Conservation (phyloP, 2,329 filamentous ascomycete genomes). For the Arthrobotrys sinensis region DNA sequence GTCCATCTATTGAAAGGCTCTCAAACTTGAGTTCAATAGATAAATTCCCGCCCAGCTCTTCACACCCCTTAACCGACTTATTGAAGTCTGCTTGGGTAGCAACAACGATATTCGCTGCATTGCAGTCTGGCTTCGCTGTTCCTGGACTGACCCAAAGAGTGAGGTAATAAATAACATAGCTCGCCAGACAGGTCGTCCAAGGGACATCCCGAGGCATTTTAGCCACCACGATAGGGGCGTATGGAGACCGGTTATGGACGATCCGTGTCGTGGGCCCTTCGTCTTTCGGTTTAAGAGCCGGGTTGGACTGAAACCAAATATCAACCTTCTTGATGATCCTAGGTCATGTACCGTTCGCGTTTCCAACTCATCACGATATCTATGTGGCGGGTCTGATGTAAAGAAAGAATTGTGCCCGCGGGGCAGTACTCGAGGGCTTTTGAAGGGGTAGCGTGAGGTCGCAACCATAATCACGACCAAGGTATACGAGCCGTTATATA, state of each 20-base stretch:
- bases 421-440: no score
- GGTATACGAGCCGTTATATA: no score
- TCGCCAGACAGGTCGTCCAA: not conserved
- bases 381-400: no score
- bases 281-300: no score
- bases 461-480: no score
- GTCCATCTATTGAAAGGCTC: not conserved
- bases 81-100: slow-evolving; percentile 3
- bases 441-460: no score
- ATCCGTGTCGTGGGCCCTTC: no score
- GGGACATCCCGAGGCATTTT: not conserved
- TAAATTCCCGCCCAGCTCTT: slow-evolving; percentile 29
- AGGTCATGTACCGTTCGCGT: no score
- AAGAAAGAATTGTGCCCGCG: no score
- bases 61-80: slow-evolving; percentile 21
- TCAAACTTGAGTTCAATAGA: not conserved
- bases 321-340: no score
- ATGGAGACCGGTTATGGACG: not conserved
- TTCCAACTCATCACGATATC: no score
- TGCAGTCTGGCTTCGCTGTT: slow-evolving; percentile 11
- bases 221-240: not conserved
- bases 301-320: no score
- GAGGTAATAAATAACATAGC: not conserved
- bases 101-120: slow-evolving; percentile 17
- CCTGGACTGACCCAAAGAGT: not conserved